These are phyloP conservation scores for Emergomyces orientalis DNA, from an alignment of 2,329 filamentous ascomycete species.

Conservation along the genomic window DNA sequence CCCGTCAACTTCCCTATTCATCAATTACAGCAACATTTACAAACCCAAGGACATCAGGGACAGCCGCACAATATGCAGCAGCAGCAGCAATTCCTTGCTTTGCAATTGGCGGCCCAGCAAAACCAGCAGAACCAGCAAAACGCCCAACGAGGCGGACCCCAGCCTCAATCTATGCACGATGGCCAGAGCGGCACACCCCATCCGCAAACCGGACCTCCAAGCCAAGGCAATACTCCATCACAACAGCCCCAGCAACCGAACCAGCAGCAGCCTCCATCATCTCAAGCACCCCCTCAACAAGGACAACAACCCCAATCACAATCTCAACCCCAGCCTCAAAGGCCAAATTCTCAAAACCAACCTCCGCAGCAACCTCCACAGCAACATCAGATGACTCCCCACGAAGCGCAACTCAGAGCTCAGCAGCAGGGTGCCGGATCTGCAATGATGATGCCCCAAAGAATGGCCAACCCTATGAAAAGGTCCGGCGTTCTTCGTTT, in stretches of 20 bases:
- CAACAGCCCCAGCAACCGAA: slow-evolving; percentile 24
- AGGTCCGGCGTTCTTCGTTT: slow-evolving; percentile 44
- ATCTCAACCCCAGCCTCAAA: slow-evolving; percentile 25
- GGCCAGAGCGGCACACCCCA: slow-evolving; percentile 35
- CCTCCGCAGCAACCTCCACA: slow-evolving; percentile 22
- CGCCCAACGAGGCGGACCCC: slow-evolving; percentile 33
- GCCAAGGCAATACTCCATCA: slow-evolving; percentile 31
- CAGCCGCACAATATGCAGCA: slow-evolving; percentile 37
- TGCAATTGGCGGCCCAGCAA: slow-evolving; percentile 18
- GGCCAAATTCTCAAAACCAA: slow-evolving; percentile 17
- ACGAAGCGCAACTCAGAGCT: slow-evolving; percentile 34
- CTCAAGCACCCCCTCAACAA: slow-evolving; percentile 23
- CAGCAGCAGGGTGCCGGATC: slow-evolving; percentile 30
- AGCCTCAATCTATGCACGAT: slow-evolving; percentile 36
- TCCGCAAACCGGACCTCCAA: slow-evolving; percentile 34
- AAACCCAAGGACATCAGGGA: slow-evolving; percentile 24
- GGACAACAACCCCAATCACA: slow-evolving; percentile 26
- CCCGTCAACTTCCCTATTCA: slow-evolving; percentile 33
- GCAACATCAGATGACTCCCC: slow-evolving; percentile 30
- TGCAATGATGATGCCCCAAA: slow-evolving; percentile 32
- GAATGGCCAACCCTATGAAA: slow-evolving; percentile 27
- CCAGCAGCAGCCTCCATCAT: slow-evolving; percentile 24
- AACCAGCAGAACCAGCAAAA: slow-evolving; percentile 32
- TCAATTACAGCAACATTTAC: slow-evolving; percentile 35
- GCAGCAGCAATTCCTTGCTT: slow-evolving; percentile 20